phyloP scores from a whole-genome alignment of 2,329 filamentous ascomycete species.

The Aspergillus alliaceus region DNA sequence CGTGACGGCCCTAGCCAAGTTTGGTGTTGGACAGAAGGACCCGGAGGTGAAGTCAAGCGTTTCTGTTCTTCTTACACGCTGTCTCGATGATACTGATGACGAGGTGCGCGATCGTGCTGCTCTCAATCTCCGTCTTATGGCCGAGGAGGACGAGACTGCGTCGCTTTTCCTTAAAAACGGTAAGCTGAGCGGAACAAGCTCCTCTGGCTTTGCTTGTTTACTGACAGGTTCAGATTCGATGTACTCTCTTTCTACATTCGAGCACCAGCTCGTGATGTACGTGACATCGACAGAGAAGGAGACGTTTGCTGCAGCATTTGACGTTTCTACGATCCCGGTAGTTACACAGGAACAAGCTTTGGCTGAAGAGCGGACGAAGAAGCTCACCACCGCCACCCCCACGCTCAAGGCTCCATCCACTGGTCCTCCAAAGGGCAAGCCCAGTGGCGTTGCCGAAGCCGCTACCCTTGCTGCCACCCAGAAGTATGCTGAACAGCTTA shows the following conservation, averaged over 20 bases:
- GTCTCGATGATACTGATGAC: slow-evolving; percentile 94
- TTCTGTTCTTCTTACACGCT: slow-evolving; percentile 85
- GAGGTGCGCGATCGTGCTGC: slow-evolving; percentile 96
- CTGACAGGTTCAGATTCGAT: slow-evolving; percentile 69
- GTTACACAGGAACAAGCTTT: slow-evolving; percentile 95
- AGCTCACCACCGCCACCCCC: slow-evolving; percentile 87
- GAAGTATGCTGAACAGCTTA: slow-evolving; percentile 83
- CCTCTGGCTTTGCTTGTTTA: neutral
- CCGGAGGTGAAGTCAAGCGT: slow-evolving; percentile 96
- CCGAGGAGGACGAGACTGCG: slow-evolving; percentile 84
- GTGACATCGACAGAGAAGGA: slow-evolving; percentile 89
- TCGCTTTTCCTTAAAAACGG: slow-evolving; percentile 90
- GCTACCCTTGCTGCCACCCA: slow-evolving; percentile 78
- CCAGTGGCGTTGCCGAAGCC: slow-evolving; percentile 70
- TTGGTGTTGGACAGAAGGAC: slow-evolving; percentile 94
- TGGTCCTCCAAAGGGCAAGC: slow-evolving; percentile 69
- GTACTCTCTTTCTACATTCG: slow-evolving; percentile 91
- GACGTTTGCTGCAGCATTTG: slow-evolving; percentile 82
- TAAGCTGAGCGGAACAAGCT: slow-evolving; percentile 41
- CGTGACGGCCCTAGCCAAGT: slow-evolving; percentile 93
- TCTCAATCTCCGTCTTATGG: slow-evolving; percentile 87
- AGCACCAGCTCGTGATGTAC: slow-evolving; percentile 97
- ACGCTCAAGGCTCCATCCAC: slow-evolving; percentile 90
- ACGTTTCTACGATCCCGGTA: slow-evolving; percentile 84
- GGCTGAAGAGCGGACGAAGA: slow-evolving; percentile 94